These are phyloP conservation scores for Royoungia palumana DNA, from an alignment of 768 basidiomycete species.

Conservation along the genomic window DNA sequence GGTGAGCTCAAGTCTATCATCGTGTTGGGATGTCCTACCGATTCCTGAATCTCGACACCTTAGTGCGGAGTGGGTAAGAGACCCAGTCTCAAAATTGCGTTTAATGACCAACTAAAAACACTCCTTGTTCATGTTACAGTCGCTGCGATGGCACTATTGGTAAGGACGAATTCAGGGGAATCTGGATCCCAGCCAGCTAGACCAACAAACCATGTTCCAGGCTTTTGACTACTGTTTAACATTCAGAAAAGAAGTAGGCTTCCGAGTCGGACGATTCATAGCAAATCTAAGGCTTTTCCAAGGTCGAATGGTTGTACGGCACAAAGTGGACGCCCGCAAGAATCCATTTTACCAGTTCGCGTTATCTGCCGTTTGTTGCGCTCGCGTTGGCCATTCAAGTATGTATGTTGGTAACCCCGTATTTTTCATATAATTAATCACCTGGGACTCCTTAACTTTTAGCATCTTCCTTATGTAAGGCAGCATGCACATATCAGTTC, in stretches of 20 bases:
- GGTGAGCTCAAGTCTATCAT: constrained; percentile 3
- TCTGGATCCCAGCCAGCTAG: background rate
- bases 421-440: too few species aligned
- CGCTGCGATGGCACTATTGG: constrained; percentile 13
- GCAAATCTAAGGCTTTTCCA: background rate
- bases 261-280: background rate
- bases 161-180: background rate
- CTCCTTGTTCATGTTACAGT: constrained; percentile 3
- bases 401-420: background rate
- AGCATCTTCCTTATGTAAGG: too few species aligned
- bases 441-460: too few species aligned
- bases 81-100: too few species aligned
- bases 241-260: constrained; percentile 11
- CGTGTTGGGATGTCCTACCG: too few species aligned
- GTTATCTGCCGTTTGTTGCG: constrained; percentile 22
- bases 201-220: background rate
- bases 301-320: constrained; percentile 18
- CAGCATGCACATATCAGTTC: too few species aligned
- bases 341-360: constrained; percentile 16
- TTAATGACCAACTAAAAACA: background rate
- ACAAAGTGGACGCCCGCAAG: constrained; percentile 17
- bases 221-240: constrained; percentile 18
- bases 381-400: constrained; percentile 13
- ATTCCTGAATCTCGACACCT: too few species aligned
- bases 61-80: constrained; percentile 13